Conservation (phyloP, 176 grass and related monocot species). For the Poa pratensis region DNA sequence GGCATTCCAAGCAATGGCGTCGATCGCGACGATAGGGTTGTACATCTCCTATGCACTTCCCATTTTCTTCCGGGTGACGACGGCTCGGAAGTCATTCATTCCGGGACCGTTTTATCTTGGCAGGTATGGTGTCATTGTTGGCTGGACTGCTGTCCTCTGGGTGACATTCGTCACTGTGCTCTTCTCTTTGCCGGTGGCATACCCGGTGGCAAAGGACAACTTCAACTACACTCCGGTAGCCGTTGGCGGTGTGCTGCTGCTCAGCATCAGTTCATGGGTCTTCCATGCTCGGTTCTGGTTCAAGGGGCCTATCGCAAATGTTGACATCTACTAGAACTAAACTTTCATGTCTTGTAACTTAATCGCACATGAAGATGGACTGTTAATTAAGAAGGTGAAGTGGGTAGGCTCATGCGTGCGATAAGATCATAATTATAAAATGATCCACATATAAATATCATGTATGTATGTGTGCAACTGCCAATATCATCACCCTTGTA, state of each 20-base stretch:
- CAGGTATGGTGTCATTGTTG: constrained; percentile 9
- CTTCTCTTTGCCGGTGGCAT: constrained; percentile 78
- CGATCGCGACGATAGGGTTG: constrained; percentile 86
- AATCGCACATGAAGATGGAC: background rate
- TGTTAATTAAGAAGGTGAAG: background rate
- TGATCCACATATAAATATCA: background rate
- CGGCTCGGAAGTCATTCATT: constrained; percentile 63
- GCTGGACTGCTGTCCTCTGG: constrained; percentile 64
- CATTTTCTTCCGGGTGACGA: constrained; percentile 81
- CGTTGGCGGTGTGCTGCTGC: constrained; percentile 62
- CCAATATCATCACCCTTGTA: too few relatives aligned
- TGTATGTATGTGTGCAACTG: too few relatives aligned
- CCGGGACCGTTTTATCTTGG: constrained; percentile 68
- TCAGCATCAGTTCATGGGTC: constrained; percentile 50
- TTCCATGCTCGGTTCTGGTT: constrained; percentile 71
- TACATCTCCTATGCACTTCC: constrained; percentile 89
- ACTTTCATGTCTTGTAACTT: background rate
- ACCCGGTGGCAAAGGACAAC: constrained; percentile 44
- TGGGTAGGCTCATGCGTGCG: background rate
- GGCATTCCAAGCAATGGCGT: constrained; percentile 97
- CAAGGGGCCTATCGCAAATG: constrained; percentile 55
- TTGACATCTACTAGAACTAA: constrained; percentile 33
- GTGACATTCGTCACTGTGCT: constrained; percentile 61
- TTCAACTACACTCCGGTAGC: constrained; percentile 77
- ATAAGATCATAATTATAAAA: background rate